These are phyloP conservation scores for Cryptococcus sp. DNA, from an alignment of 1,284 basidiomycete genomes.

Conservation along the genomic window DNA sequence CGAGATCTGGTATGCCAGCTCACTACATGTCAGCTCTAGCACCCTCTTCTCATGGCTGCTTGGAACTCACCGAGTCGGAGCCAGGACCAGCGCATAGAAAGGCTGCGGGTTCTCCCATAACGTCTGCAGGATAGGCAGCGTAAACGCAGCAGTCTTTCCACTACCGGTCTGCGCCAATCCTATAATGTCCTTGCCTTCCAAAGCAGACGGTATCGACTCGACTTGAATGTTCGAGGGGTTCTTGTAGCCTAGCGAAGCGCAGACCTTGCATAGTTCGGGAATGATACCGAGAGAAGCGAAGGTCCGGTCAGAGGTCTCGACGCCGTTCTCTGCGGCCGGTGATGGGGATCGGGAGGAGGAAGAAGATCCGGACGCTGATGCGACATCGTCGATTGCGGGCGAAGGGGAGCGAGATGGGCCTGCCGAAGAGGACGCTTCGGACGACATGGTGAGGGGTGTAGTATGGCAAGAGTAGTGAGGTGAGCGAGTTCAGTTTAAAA, in stretches of 20 bases:
- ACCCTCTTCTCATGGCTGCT: constrained; percentile 12
- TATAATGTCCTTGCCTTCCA: constrained; percentile 90
- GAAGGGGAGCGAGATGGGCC: constrained; percentile 17
- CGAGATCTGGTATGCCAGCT: constrained; percentile 97
- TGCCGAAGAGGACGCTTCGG: constrained; percentile 16
- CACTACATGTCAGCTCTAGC: constrained; percentile 53
- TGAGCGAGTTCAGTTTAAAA: not conserved
- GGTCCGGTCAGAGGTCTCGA: constrained; percentile 31
- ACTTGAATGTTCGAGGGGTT: constrained; percentile 88
- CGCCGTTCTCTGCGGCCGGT: constrained; percentile 10
- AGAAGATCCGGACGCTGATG: not conserved
- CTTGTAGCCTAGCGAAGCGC: constrained; percentile 76
- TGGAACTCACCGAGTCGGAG: constrained; percentile 81
- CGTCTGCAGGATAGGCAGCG: constrained; percentile 90
- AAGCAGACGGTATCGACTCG: constrained; percentile 81
- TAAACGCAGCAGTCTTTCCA: constrained; percentile 97
- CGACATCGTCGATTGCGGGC: not conserved
- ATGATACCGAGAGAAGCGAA: constrained; percentile 73
- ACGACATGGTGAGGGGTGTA: constrained; percentile 10
- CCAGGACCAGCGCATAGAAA: constrained; percentile 88
- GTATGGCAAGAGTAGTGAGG: not conserved
- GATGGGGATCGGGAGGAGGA: constrained; percentile 14
- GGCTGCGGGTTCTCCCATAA: constrained; percentile 94
- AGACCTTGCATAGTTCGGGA: constrained; percentile 79
- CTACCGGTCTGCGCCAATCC: constrained; percentile 96